Percentiles rank a stretch among this genome's conserved stretches.
phyloP scores from a whole-genome alignment of 148 eudicot species.

The Bassia scoparia region DNA sequence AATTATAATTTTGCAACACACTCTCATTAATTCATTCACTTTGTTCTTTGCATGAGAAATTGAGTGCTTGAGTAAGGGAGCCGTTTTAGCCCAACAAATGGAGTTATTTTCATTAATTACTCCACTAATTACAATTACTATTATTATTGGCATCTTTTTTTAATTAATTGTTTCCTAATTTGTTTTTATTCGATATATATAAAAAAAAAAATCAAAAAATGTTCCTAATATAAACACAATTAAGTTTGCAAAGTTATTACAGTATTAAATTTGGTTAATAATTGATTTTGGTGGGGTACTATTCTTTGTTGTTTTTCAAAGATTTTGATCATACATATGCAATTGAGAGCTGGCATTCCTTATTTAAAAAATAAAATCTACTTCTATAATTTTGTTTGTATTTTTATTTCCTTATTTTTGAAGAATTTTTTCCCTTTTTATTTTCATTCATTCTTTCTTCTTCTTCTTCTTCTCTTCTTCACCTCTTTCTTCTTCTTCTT shows the following conservation, averaged over 20 bases:
- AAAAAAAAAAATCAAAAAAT: too few relatives aligned
- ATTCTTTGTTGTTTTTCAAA: slow-evolving; percentile 15
- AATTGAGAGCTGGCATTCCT: slow-evolving; percentile 26
- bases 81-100: not conserved
- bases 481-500: slow-evolving; percentile 4
- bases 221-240: too few relatives aligned
- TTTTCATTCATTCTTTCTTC: not conserved
- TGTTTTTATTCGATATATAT: not conserved
- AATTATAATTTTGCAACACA: too few relatives aligned
- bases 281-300: slow-evolving; percentile 7
- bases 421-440: slow-evolving; percentile 17
- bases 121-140: not conserved
- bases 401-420: slow-evolving; percentile 11
- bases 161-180: not conserved
- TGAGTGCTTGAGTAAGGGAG: not conserved
- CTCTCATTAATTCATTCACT: not conserved
- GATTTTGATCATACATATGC: slow-evolving; percentile 21
- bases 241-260: not conserved
- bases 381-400: not conserved
- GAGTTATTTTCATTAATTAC: not conserved
- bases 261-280: not conserved
- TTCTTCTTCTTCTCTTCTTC: not conserved
- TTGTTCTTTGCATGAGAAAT: not conserved
- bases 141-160: not conserved
- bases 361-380: not conserved